phyloP scores from a whole-genome alignment of 2,329 filamentous ascomycete genomes.

The Diaporthe citri region DNA sequence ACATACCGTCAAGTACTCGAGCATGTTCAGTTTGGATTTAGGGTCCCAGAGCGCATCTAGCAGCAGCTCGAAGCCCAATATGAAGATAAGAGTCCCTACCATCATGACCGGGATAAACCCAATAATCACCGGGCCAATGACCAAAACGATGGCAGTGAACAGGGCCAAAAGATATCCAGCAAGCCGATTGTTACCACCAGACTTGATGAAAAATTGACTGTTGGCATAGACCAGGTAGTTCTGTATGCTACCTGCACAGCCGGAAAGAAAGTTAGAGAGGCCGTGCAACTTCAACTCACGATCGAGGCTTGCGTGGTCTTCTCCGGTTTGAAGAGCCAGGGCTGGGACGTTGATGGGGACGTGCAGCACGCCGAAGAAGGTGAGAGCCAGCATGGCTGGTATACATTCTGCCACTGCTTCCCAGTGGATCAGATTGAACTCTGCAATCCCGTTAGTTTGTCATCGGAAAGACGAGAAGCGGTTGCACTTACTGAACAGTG shows the following conservation, averaged over 20 bases:
- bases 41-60: conserved; percentile 90
- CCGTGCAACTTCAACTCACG: conserved; percentile 93
- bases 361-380: conserved; percentile 96
- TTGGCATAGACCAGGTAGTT: conserved; percentile 99
- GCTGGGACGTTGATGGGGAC: conserved; percentile 98
- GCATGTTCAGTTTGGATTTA: conserved; percentile 85
- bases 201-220: conserved; percentile 95
- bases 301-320: conserved; percentile 93
- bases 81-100: conserved; percentile 93
- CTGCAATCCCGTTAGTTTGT: conserved; percentile 57
- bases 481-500: conserved; percentile 81
- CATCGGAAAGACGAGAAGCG: background rate
- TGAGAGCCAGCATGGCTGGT: conserved; percentile 95
- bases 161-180: conserved; percentile 88
- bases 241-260: conserved; percentile 87
- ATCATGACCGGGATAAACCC: conserved; percentile 98
- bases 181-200: conserved; percentile 87
- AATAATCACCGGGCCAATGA: conserved; percentile 88
- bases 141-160: conserved; percentile 84
- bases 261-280: conserved; percentile 91
- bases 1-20: conserved; percentile 88
- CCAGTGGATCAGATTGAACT: conserved; percentile 86
- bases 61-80: conserved; percentile 92
- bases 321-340: conserved; percentile 87
- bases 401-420: conserved; percentile 84